phyloP scores from a whole-genome alignment of 306 rosid species.

The Morella rubra region DNA sequence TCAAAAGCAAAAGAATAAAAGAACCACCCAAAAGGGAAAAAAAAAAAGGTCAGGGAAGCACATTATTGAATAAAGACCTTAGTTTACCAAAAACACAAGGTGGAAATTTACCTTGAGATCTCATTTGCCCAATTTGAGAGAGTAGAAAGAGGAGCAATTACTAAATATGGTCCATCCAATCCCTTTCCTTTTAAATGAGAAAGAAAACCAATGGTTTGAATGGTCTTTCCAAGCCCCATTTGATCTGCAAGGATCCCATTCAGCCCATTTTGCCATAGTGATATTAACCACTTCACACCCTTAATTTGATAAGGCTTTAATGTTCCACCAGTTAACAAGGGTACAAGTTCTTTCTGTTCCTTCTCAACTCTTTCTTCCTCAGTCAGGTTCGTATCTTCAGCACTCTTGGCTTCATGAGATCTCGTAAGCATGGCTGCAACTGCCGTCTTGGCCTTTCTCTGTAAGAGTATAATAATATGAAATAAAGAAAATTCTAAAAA shows the following conservation, averaged over 20 bases:
- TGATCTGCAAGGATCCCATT: constrained; percentile 99
- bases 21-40: not conserved
- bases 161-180: constrained; percentile 85
- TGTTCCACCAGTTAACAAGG: constrained; percentile 82
- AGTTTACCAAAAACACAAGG: not conserved
- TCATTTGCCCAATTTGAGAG: constrained; percentile 93
- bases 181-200: constrained; percentile 85
- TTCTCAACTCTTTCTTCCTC: constrained; percentile 70
- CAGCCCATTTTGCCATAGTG: constrained; percentile 99
- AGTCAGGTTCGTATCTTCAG: constrained; percentile 56
- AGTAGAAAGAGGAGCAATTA: constrained; percentile 92
- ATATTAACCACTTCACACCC: constrained; percentile 96
- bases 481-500: not conserved
- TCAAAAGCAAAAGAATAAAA: constrained; percentile 5
- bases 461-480: constrained; percentile 11
- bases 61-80: too few relatives aligned
- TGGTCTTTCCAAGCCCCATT: constrained; percentile 99
- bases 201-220: constrained; percentile 90
- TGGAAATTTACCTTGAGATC: constrained; percentile 61
- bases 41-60: too few relatives aligned
- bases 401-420: constrained; percentile 61
- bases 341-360: constrained; percentile 85
- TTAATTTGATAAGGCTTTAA: constrained; percentile 85
- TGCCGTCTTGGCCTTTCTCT: constrained; percentile 88
- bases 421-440: constrained; percentile 94